These are phyloP conservation scores for Geranium incanum DNA, from an alignment of 441 rosid genomes.

Conservation along the genomic window DNA sequence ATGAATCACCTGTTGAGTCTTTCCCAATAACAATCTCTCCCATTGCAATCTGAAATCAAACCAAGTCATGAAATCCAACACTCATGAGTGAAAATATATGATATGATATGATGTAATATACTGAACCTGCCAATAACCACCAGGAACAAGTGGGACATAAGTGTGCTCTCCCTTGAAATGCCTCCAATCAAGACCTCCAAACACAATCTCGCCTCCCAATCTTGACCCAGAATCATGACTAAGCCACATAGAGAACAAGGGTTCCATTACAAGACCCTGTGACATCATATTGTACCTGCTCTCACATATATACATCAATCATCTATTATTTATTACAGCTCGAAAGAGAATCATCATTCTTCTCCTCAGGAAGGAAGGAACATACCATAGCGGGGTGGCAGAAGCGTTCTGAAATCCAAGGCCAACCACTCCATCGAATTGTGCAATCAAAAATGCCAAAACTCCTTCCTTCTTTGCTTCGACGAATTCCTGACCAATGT, in stretches of 20 bases:
- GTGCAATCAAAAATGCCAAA: slow-evolving; percentile 32
- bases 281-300: slow-evolving; percentile 48
- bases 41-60: slow-evolving; percentile 37
- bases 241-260: slow-evolving; percentile 50
- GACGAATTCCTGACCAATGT: slow-evolving; percentile 36
- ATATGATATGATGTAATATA: too few relatives aligned
- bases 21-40: slow-evolving; percentile 35
- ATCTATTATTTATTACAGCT: neutral
- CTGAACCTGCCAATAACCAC: slow-evolving; percentile 55
- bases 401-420: slow-evolving; percentile 46
- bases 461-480: slow-evolving; percentile 42
- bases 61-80: neutral
- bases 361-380: neutral
- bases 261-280: slow-evolving; percentile 43
- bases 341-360: neutral
- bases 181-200: slow-evolving; percentile 62
- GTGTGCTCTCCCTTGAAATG: slow-evolving; percentile 52
- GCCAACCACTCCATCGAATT: slow-evolving; percentile 53
- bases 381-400: slow-evolving; percentile 49
- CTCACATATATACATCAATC: neutral
- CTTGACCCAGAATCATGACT: slow-evolving; percentile 35
- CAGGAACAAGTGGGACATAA: slow-evolving; percentile 36
- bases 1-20: slow-evolving; percentile 35
- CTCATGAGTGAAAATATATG: neutral
- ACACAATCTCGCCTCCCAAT: slow-evolving; percentile 50